These are phyloP conservation scores for Phaeosphaeria sp. DNA, from an alignment of 2,329 filamentous ascomycete species.

Conservation along the genomic window DNA sequence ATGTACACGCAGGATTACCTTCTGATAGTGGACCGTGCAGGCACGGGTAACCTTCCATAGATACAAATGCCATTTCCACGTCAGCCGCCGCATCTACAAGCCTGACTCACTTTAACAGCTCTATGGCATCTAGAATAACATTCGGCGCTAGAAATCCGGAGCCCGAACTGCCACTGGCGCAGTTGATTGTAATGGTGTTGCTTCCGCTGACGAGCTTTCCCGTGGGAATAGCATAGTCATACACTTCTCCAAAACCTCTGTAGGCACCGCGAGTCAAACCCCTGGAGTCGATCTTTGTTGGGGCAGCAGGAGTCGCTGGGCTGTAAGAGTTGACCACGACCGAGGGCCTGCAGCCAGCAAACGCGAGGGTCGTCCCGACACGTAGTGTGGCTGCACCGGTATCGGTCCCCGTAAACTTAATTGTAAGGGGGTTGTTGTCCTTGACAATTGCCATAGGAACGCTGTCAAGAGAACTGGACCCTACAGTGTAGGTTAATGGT, in stretches of 20 bases:
- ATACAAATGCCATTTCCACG: too few relatives aligned
- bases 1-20: too few relatives aligned
- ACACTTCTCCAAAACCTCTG: constrained; percentile 68
- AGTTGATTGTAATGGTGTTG: constrained; percentile 68
- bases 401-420: constrained; percentile 64
- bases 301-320: constrained; percentile 59
- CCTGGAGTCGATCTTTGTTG: constrained; percentile 68
- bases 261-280: constrained; percentile 72
- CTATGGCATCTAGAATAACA: constrained; percentile 48
- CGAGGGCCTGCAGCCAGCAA: constrained; percentile 65
- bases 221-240: constrained; percentile 66
- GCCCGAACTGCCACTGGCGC: constrained; percentile 66
- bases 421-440: constrained; percentile 65
- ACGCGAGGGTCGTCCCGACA: constrained; percentile 70
- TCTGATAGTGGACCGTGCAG: too few relatives aligned
- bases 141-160: constrained; percentile 65
- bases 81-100: neutral
- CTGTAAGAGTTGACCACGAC: constrained; percentile 64
- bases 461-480: constrained; percentile 57
- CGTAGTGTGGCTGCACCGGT: constrained; percentile 64
- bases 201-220: constrained; percentile 65
- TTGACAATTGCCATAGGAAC: constrained; percentile 74
- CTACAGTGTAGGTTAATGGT: constrained; percentile 67
- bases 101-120: constrained; percentile 34
- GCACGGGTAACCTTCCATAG: too few relatives aligned